These are phyloP conservation scores for Neofusicoccum parvum DNA, from an alignment of 2,329 filamentous ascomycete species.

Conservation along the genomic window DNA sequence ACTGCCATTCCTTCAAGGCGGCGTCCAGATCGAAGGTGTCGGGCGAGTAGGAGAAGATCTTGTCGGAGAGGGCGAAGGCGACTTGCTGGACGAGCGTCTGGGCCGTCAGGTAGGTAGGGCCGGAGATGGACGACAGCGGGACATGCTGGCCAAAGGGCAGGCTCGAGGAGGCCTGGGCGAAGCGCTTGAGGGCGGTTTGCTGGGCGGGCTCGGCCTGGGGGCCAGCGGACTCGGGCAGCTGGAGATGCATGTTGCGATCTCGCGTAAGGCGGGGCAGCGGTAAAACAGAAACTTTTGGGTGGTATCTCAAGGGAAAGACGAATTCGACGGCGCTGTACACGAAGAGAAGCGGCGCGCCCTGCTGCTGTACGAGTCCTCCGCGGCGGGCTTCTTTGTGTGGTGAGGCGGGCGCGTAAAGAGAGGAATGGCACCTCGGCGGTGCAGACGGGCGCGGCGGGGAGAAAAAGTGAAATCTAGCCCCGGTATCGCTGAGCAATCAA, in stretches of 20 bases:
- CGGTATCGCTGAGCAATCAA: conserved; percentile 21
- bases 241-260: conserved; percentile 39
- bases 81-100: conserved; percentile 95
- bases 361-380: neutral
- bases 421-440: neutral
- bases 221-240: conserved; percentile 41
- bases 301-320: conserved; percentile 3
- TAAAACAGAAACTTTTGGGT: conserved; percentile 11
- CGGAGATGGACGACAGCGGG: conserved; percentile 65
- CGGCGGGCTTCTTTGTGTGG: neutral
- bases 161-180: conserved; percentile 49
- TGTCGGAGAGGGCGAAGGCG: conserved; percentile 91
- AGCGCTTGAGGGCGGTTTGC: conserved; percentile 33
- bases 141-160: conserved; percentile 57
- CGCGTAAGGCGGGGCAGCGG: neutral
- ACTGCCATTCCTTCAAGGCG: conserved; percentile 77
- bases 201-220: conserved; percentile 32
- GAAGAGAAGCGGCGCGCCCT: neutral
- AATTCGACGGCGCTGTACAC: neutral
- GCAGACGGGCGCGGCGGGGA: conserved; percentile 5
- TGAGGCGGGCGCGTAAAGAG: neutral
- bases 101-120: conserved; percentile 88
- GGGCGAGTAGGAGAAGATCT: conserved; percentile 95
- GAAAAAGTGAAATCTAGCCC: conserved; percentile 16
- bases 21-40: conserved; percentile 89